Evolutionary conservation across 108 stramenopile genomes (phyloP).

Genomic region (Cyclotella choctawhatcheeana): DNA sequence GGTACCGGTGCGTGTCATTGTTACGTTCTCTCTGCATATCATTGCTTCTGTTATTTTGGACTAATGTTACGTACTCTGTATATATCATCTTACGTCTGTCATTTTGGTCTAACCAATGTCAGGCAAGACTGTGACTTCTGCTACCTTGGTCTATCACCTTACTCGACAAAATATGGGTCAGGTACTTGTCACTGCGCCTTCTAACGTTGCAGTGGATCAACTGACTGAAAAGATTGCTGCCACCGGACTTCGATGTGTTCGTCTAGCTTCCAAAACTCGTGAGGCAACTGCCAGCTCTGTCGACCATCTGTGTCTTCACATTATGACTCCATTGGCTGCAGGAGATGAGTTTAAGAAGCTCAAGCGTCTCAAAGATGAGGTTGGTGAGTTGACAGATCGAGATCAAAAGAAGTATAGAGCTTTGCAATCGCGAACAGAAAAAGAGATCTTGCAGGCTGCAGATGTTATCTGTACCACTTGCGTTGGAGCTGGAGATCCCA

Average conservation of each 20-base stretch:
- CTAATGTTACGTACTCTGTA: too few species aligned
- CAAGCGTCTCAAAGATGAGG: constrained; percentile 92
- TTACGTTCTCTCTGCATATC: too few species aligned
- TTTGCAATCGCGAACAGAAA: constrained; percentile 80
- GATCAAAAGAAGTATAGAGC: constrained; percentile 93
- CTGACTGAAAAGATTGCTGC: constrained; percentile 97
- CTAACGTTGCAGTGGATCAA: constrained; percentile 99
- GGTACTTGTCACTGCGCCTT: constrained; percentile 97
- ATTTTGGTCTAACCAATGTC: too few species aligned
- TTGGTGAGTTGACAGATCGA: constrained; percentile 91
- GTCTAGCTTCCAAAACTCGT: constrained; percentile 93
- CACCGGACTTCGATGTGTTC: constrained; percentile 95
- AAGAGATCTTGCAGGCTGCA: constrained; percentile 97
- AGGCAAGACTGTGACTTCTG: constrained; percentile 98
- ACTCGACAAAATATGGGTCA: constrained; percentile 94
- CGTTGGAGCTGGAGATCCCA: constrained; percentile 97
- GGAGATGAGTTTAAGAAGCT: constrained; percentile 93
- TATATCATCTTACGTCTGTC: too few species aligned
- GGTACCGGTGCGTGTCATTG: too few species aligned
- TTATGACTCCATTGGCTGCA: constrained; percentile 87
- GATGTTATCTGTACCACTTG: constrained; percentile 99
- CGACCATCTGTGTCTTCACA: constrained; percentile 92
- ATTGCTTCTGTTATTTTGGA: too few species aligned
- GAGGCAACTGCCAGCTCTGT: constrained; percentile 87
- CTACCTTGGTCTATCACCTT: constrained; percentile 96